Percentiles rank a stretch among this genome's conserved stretches.
These are phyloP conservation scores for Sphagnurus paluster DNA, from an alignment of 1,284 basidiomycete genomes.

Conservation along the genomic window DNA sequence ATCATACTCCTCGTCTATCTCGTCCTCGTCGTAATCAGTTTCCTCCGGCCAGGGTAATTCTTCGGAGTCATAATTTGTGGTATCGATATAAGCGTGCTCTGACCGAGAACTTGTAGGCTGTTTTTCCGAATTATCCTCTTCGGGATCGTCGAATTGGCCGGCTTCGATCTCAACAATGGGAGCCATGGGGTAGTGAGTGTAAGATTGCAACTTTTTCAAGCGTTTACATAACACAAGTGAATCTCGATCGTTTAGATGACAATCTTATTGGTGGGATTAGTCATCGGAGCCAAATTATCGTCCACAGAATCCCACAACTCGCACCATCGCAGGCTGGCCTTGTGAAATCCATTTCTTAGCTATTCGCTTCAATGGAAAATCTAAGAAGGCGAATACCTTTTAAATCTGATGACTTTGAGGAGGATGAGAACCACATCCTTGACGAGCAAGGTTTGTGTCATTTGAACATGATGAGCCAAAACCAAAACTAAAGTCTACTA, in stretches of 20 bases:
- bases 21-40: conserved; percentile 42
- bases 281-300: no score
- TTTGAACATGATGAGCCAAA: neutral
- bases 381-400: conserved; percentile 48
- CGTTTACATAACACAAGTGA: neutral
- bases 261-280: no score
- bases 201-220: conserved; percentile 1
- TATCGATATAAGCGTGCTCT: conserved; percentile 50
- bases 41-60: conserved; percentile 35
- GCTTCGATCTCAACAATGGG: conserved; percentile 30
- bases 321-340: neutral
- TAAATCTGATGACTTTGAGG: conserved; percentile 26
- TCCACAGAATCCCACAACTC: no score
- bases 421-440: conserved; percentile 33
- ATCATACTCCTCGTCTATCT: conserved; percentile 46
- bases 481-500: neutral
- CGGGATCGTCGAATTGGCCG: conserved; percentile 58
- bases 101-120: conserved; percentile 21
- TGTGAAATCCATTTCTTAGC: neutral
- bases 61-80: conserved; percentile 36
- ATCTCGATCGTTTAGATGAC: neutral
- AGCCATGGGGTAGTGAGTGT: conserved; percentile 9
- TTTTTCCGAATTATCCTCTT: conserved; percentile 27
- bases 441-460: conserved; percentile 50
- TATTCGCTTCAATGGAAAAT: conserved; percentile 25